Conservation (phyloP, 2,329 filamentous ascomycete genomes). For the Apiospora malaysiana region DNA sequence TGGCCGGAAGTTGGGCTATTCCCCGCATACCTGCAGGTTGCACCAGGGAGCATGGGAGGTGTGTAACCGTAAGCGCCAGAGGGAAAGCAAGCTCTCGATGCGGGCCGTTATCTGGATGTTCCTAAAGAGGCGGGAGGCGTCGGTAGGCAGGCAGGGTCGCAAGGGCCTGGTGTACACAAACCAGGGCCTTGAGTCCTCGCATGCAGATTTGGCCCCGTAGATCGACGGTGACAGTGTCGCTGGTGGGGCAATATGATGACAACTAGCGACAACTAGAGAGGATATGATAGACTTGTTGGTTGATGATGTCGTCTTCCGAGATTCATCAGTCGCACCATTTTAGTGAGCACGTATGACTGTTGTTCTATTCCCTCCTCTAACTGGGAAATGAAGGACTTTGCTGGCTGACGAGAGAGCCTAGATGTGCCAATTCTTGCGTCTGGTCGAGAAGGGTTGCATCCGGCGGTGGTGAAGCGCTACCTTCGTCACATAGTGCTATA, state of each 20-base stretch:
- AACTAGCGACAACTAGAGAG: neutral
- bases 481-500: conserved; percentile 7
- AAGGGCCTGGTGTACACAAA: conserved; percentile 6
- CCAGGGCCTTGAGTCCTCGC: conserved; percentile 10
- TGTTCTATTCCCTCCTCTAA: neutral
- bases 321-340: neutral
- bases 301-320: conserved; percentile 8
- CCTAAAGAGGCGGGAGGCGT: conserved; percentile 33
- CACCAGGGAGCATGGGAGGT: conserved; percentile 33
- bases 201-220: conserved; percentile 15
- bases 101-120: conserved; percentile 30
- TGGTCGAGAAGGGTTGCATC: conserved; percentile 5
- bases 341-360: neutral
- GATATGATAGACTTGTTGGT: conserved; percentile 13
- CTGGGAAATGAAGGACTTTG: neutral
- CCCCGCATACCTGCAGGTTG: conserved; percentile 47
- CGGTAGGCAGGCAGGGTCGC: conserved; percentile 26
- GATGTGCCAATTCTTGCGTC: neutral
- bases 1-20: conserved; percentile 45
- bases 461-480: neutral
- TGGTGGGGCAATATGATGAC: conserved; percentile 11
- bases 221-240: conserved; percentile 5
- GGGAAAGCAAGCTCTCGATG: conserved; percentile 22
- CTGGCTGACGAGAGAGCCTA: neutral
- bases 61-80: conserved; percentile 34